Base-by-base conservation (phyloP, 1,139 yeast genomes). In the Geotrichum aggregatum region DNA sequence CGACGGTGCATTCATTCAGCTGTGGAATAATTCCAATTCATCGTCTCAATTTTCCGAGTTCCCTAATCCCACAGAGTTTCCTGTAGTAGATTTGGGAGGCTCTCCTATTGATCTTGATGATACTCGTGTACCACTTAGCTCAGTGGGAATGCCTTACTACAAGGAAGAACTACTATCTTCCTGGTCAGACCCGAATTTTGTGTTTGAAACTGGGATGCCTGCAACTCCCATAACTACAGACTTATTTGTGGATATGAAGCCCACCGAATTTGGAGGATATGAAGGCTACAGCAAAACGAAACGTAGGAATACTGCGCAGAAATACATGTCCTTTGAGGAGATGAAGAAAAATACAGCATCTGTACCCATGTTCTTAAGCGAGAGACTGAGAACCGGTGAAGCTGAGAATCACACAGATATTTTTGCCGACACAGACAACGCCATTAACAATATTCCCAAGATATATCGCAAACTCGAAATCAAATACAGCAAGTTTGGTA, bases 81-180 rank as follows among this genome's bases (percentile, higher is more conserved):
- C 84, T 0, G 75, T 74, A 35, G 54, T 66, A 1, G 52, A 36
- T 43, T 56, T 33, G 35, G 60, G 53, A 39, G 58, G 61, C 4
- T 58, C 57, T 8, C 38, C 64, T 63, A 59, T 74, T 10, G 73
- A 73, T 45, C 71, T 79, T 14, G 77, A 77, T 41, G 78, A 79
- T 45, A 71, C 70, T 7, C 62, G 69, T 11, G 67, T 72, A 1
- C 91, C 97, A 0, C 71, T 92, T 50, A 83, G 83, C 44, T 66
- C 80, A 1, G 74, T 92, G 1, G 97, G 97, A 7, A 73, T 92
- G 80, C 98, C 98, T 0, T 88, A 84, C 63, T 92, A 88, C 66
- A 82, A 81, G 57, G 89, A 86, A 47, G 78, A 79, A 49, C 74
- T 94, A 22, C 72, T 91, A 13, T 88, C 97, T 0, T 84, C 88